Evolutionary conservation across 768 basidiomycete genomes (phyloP).

Genomic region (Artomyces pyxidatus): DNA sequence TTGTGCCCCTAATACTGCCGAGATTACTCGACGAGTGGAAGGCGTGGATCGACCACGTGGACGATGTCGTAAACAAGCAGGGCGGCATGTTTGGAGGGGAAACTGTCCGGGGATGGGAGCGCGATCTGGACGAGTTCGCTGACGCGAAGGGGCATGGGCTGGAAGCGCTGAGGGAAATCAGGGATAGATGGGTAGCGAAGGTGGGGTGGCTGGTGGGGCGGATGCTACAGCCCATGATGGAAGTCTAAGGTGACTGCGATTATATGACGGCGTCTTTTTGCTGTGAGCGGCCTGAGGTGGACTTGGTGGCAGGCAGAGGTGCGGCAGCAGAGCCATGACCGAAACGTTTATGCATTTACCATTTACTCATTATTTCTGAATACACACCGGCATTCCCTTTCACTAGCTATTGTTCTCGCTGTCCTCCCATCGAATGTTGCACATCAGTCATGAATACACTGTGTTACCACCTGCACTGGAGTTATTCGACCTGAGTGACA

Average conservation of each 20-base stretch:
- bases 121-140: constrained; percentile 58
- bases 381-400: not conserved
- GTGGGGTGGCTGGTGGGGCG: constrained; percentile 74
- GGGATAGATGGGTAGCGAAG: constrained; percentile 62
- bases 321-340: too few species aligned
- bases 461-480: not conserved
- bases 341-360: not conserved
- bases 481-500: not conserved
- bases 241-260: constrained; percentile 17
- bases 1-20: constrained; percentile 50
- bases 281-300: not conserved
- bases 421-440: not conserved
- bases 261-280: not conserved
- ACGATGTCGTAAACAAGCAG: constrained; percentile 59
- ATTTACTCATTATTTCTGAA: not conserved
- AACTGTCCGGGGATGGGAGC: constrained; percentile 60
- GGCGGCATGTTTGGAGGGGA: constrained; percentile 78
- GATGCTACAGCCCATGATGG: constrained; percentile 26
- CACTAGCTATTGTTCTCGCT: not conserved
- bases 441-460: not conserved
- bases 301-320: not conserved
- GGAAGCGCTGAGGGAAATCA: constrained; percentile 34
- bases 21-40: constrained; percentile 70
- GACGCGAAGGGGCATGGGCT: constrained; percentile 39
- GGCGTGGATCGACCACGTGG: constrained; percentile 66